Evolutionary conservation across 176 grass and related monocot species (phyloP).

Genomic region (Cymbopogon citratus): DNA sequence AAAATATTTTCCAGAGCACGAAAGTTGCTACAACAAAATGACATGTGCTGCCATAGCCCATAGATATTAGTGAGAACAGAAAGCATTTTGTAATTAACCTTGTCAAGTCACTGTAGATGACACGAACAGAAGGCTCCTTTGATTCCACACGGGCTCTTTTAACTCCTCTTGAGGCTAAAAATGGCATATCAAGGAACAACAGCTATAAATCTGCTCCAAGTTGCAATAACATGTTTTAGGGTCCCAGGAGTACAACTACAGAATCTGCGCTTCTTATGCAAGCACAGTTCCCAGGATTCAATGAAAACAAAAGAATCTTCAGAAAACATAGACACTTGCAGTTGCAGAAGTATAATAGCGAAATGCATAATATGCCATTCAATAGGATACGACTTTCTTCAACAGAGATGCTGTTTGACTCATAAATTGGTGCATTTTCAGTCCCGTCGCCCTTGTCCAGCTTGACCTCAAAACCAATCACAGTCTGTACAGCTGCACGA

Average conservation of each 20-base stretch:
- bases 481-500: slow-evolving; percentile 6
- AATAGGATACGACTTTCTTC: slow-evolving; percentile 79
- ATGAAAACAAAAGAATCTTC: not conserved
- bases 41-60: not conserved
- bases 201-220: not conserved
- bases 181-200: slow-evolving; percentile 62
- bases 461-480: slow-evolving; percentile 13
- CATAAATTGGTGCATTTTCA: slow-evolving; percentile 2
- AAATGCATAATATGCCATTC: slow-evolving; percentile 19
- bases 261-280: not conserved
- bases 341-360: not conserved
- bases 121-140: slow-evolving; percentile 55
- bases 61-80: not conserved
- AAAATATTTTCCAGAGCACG: not conserved
- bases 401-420: not conserved
- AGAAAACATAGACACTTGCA: not conserved
- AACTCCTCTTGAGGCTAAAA: slow-evolving; percentile 61
- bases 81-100: slow-evolving; percentile 31
- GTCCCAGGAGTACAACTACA: not conserved
- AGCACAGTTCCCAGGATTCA: slow-evolving; percentile 2
- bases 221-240: not conserved
- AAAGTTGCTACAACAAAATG: not conserved
- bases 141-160: slow-evolving; percentile 63
- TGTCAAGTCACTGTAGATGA: slow-evolving; percentile 71
- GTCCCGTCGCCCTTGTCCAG: not conserved